A percentile compares a stretch with the other conserved stretches of the same genome.
Conservation (phyloP, 129 eudicot genomes). For the Escallonia herrerae region DNA sequence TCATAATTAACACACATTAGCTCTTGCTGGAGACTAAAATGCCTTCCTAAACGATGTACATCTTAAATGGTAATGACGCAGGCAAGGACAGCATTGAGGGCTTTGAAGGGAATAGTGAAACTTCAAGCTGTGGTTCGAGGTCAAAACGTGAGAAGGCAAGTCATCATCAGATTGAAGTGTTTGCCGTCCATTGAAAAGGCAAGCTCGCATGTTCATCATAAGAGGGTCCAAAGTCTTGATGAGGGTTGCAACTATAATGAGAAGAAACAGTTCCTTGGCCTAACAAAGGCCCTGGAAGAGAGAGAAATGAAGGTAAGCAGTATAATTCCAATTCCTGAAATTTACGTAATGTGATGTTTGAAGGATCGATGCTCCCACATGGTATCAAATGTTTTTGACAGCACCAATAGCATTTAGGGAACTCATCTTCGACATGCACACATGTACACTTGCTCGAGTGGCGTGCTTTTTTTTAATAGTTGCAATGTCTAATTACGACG, state of each 20-base stretch:
- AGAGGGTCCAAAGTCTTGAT: conserved; percentile 26
- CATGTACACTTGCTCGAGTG: too few species aligned
- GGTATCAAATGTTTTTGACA: background rate
- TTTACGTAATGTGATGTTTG: too few species aligned
- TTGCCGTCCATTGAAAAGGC: conserved; percentile 10
- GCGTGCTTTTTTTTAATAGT: too few species aligned
- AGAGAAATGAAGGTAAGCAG: conserved; percentile 16
- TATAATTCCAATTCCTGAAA: too few species aligned
- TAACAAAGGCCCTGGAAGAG: conserved; percentile 15
- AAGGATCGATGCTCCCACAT: too few species aligned
- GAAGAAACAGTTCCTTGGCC: conserved; percentile 20
- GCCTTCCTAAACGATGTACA: background rate
- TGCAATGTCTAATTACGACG: too few species aligned
- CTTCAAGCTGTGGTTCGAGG: conserved; percentile 83
- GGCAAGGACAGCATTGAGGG: conserved; percentile 84
- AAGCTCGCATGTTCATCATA: conserved; percentile 24
- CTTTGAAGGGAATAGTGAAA: conserved; percentile 69
- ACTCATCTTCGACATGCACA: too few species aligned
- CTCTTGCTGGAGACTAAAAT: background rate
- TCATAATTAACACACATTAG: too few species aligned
- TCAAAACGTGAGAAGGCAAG: conserved; percentile 40
- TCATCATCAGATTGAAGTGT: conserved; percentile 22
- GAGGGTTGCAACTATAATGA: conserved; percentile 20
- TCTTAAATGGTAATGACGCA: conserved; percentile 16
- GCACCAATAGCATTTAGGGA: too few species aligned